These are phyloP conservation scores for Rhamnella rubrinervis DNA, from an alignment of 331 rosid genomes.

Conservation along the genomic window DNA sequence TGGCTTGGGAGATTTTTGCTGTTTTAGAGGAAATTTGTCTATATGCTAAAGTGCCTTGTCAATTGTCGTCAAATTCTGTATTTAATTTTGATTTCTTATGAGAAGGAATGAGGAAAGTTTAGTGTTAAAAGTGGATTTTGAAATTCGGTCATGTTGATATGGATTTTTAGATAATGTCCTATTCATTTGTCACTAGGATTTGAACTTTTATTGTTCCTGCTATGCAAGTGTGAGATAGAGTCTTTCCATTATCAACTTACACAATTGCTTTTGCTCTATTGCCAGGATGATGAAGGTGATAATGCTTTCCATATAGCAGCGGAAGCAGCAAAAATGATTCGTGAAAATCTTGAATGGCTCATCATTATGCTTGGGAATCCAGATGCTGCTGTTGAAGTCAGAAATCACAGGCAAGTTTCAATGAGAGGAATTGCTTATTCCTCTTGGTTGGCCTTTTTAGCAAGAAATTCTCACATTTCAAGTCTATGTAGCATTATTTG, in stretches of 20 bases:
- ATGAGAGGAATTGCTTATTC: conserved; percentile 10
- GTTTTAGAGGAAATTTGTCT: no score
- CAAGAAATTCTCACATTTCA: conserved; percentile 14
- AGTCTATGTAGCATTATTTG: neutral
- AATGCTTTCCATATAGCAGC: conserved; percentile 97
- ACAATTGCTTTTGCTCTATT: conserved; percentile 11
- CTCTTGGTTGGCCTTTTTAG: conserved; percentile 2
- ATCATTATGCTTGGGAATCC: conserved; percentile 79
- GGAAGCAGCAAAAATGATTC: conserved; percentile 91
- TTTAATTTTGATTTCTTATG: no score
- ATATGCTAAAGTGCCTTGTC: no score
- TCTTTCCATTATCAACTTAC: neutral
- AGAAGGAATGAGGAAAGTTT: no score
- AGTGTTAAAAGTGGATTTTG: no score
- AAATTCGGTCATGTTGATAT: no score
- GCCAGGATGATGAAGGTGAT: conserved; percentile 94
- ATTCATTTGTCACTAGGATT: neutral
- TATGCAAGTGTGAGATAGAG: neutral
- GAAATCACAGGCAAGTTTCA: conserved; percentile 83
- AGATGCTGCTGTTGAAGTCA: conserved; percentile 82
- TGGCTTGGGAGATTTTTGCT: no score
- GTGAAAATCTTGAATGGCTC: conserved; percentile 97
- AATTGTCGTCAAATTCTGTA: no score
- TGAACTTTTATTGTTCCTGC: neutral
- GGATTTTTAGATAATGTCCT: no score